Base-by-base conservation (phyloP, 495 filamentous ascomycete genomes). In the Arthonia radiata region DNA sequence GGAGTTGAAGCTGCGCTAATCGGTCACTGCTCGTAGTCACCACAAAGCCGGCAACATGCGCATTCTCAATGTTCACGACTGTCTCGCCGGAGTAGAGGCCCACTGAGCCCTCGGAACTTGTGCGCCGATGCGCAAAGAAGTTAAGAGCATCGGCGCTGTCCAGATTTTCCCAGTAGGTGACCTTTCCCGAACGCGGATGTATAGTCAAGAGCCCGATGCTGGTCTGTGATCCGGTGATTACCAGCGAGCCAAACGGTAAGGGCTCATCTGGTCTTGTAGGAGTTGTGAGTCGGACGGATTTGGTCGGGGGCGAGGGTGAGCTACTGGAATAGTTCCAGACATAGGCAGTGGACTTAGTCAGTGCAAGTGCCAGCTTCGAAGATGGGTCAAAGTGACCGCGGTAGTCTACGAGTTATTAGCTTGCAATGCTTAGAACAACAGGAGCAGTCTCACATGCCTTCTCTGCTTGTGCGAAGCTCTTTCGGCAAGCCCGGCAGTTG, bases 151-250 rank as follows among this genome's bases (percentile, higher is more conserved):
- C 66, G 15, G 77, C 79, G 46, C 64, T 74, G 12, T 81, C 72
- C 25, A 94, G 69, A 15, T 76, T 80, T 42, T 94, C 89, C 83
- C 82, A 99, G 47, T 82, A 99, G 18, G 71, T 64, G 25, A 94
- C 62, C 43, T 68, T 83, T 16, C 86, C 86, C 18, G 57, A 79
- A 11, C 59, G 59, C 1, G 81, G 79, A 49, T 78, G 71, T 7
- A 99, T 55, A 8, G 92, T 54, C 12, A 97, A 63, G 8, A 94
- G 52, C 2, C 82, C 86, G 2, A 83, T 76, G 23, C 80, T 73
- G 10, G 62, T 57, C 13, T 67, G 67, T 14, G 71, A 63, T 9
- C 67, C 65, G 18, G 71, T 74, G 2, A 62, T 67, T 7, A 93
- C 64, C 11, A 99, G 56, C 24, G 70, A 56, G 18, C 80, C 89